Conservation (phyloP, 305 asterid genomes). For the Solanum hybrid region DNA sequence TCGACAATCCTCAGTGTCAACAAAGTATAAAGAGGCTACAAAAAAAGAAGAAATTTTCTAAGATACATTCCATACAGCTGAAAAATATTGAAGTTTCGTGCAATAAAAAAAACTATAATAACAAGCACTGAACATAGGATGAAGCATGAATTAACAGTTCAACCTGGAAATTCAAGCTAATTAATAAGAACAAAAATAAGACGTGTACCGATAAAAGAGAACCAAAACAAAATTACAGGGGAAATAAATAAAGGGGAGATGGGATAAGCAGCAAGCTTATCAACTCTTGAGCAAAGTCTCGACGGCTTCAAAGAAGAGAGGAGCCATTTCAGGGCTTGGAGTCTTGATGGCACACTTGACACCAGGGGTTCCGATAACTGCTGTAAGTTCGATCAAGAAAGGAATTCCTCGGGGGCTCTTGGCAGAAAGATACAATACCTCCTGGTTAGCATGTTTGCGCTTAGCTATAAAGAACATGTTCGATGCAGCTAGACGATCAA, state of each 20-base stretch:
- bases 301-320: conserved; percentile 78
- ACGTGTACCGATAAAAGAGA: not conserved
- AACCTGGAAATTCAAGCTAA: not conserved
- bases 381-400: conserved; percentile 81
- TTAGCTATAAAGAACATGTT: conserved; percentile 93
- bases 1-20: not conserved
- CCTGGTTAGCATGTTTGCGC: conserved; percentile 86
- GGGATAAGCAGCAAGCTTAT: not conserved
- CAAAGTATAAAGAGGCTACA: not conserved
- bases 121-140: not conserved
- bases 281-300: conserved; percentile 59
- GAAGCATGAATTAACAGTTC: conserved; percentile 2
- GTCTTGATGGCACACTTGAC: conserved; percentile 88
- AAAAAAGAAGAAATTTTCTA: not conserved
- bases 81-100: not conserved
- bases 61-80: not conserved
- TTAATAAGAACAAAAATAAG: not conserved
- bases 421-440: conserved; percentile 88
- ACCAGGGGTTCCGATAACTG: conserved; percentile 73
- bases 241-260: not conserved
- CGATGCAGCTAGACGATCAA: conserved; percentile 63
- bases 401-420: conserved; percentile 80
- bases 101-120: not conserved
- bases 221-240: not conserved
- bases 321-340: conserved; percentile 82